Evolutionary conservation across 2,329 filamentous ascomycete species (phyloP).

Genomic region (Ceratocystis destructans): DNA sequence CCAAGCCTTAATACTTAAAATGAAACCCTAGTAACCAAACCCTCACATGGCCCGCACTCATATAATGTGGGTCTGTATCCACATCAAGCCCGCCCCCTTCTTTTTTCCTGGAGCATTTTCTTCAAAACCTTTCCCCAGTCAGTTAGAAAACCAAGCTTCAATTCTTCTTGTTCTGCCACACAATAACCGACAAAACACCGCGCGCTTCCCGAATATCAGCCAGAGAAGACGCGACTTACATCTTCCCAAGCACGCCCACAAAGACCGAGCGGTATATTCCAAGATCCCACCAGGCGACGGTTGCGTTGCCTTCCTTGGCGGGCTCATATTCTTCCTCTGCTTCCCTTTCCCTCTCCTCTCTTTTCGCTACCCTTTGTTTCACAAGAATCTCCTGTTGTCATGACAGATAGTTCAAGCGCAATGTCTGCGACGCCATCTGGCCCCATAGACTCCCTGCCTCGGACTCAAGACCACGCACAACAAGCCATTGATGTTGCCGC

Average conservation of each 20-base stretch:
- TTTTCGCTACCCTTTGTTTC: neutral
- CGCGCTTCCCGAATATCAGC: constrained; percentile 19
- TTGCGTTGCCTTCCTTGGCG: no score
- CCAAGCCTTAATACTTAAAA: no score
- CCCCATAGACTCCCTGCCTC: constrained; percentile 13
- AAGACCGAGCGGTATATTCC: neutral
- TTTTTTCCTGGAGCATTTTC: neutral
- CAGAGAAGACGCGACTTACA: constrained; percentile 20
- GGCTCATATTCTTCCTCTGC: no score
- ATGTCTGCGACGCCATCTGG: neutral
- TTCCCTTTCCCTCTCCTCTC: neutral
- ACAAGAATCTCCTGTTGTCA: neutral
- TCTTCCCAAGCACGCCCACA: neutral
- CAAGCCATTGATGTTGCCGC: neutral
- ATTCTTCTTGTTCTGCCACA: constrained; percentile 15
- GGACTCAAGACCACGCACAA: constrained; percentile 6
- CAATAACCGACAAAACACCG: constrained; percentile 20
- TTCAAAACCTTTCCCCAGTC: neutral
- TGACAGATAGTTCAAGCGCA: constrained; percentile 7
- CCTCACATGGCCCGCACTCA: neutral
- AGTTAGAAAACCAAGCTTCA: neutral
- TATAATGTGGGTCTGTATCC: neutral
- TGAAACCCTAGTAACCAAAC: no score
- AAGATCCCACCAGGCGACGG: no score
- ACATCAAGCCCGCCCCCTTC: neutral